Conservation (phyloP, 2,329 filamentous ascomycete species). For the Xylaria sp. region DNA sequence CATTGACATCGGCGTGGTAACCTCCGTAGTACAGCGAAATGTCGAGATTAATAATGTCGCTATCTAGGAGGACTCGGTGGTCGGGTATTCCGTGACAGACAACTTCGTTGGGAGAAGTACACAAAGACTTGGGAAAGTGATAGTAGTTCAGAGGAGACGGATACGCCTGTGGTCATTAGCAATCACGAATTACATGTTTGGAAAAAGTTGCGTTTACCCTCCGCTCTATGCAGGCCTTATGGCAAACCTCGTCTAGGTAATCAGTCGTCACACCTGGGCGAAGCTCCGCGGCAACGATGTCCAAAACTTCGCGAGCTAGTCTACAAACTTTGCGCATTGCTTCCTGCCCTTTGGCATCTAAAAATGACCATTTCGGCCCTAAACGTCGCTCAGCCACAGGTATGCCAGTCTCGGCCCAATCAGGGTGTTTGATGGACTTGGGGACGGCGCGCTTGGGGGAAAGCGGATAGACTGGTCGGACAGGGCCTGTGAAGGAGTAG, state of each 20-base stretch:
- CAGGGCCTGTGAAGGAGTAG: constrained; percentile 78
- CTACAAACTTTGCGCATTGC: constrained; percentile 92
- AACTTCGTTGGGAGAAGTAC: constrained; percentile 94
- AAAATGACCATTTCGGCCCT: constrained; percentile 79
- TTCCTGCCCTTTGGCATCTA: constrained; percentile 79
- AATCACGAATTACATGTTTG: background rate
- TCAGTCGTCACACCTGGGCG: constrained; percentile 95
- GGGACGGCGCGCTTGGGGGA: constrained; percentile 76
- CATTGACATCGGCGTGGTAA: constrained; percentile 95
- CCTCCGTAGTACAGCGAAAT: constrained; percentile 92
- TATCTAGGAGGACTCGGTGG: constrained; percentile 81
- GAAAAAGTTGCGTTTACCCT: constrained; percentile 63
- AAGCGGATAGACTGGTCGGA: constrained; percentile 87
- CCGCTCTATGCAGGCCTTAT: constrained; percentile 91
- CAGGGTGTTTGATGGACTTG: constrained; percentile 78
- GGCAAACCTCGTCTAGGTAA: constrained; percentile 90
- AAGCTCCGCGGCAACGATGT: constrained; percentile 82
- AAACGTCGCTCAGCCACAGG: constrained; percentile 65
- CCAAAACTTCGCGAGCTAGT: constrained; percentile 86
- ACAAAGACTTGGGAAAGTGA: constrained; percentile 96
- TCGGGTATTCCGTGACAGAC: constrained; percentile 99
- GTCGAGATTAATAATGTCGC: constrained; percentile 97
- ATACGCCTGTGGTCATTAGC: constrained; percentile 70
- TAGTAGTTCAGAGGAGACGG: constrained; percentile 95
- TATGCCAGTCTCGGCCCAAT: constrained; percentile 86